phyloP scores from a whole-genome alignment of 345 rosid species.

The Hibiscus trionum region DNA sequence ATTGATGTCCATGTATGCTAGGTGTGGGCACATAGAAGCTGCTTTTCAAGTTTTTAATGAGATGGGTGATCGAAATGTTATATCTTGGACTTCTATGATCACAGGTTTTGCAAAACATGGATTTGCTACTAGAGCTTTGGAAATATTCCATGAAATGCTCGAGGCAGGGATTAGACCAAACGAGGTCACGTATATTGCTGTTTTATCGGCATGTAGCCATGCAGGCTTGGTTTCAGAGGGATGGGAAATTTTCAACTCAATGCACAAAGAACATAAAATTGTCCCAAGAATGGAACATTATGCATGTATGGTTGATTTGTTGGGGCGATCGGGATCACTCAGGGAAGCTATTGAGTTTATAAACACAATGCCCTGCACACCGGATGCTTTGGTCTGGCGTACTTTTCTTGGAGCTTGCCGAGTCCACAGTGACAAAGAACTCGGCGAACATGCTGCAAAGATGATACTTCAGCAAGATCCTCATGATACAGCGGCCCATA shows the following conservation, averaged over 20 bases:
- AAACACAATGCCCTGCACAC: conserved; percentile 43
- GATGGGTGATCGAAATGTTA: conserved; percentile 42
- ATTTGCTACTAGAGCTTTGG: conserved; percentile 46
- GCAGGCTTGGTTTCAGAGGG: conserved; percentile 64
- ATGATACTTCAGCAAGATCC: conserved; percentile 61
- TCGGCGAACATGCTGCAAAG: conserved; percentile 50
- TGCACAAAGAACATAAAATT: conserved; percentile 49
- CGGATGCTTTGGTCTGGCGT: conserved; percentile 56
- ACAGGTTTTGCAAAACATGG: conserved; percentile 75
- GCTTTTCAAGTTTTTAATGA: conserved; percentile 47
- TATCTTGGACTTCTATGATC: conserved; percentile 75
- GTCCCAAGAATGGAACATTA: conserved; percentile 67
- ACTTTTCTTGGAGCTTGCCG: conserved; percentile 71
- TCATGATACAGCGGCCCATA: conserved; percentile 55
- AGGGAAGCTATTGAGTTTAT: conserved; percentile 51
- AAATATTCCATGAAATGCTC: conserved; percentile 48
- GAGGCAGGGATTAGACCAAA: conserved; percentile 45
- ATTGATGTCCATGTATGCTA: conserved; percentile 69
- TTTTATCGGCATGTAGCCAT: conserved; percentile 68
- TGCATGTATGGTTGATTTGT: conserved; percentile 76
- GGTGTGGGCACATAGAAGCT: conserved; percentile 53
- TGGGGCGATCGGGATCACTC: conserved; percentile 53
- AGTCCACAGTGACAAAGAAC: conserved; percentile 44
- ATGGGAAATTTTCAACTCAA: conserved; percentile 53
- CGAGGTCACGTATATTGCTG: conserved; percentile 54